Evolutionary conservation across 1,284 basidiomycete species (phyloP), one percentile per base, ranked within the genome.

Genomic region (Mrakiaceae sp.): DNA sequence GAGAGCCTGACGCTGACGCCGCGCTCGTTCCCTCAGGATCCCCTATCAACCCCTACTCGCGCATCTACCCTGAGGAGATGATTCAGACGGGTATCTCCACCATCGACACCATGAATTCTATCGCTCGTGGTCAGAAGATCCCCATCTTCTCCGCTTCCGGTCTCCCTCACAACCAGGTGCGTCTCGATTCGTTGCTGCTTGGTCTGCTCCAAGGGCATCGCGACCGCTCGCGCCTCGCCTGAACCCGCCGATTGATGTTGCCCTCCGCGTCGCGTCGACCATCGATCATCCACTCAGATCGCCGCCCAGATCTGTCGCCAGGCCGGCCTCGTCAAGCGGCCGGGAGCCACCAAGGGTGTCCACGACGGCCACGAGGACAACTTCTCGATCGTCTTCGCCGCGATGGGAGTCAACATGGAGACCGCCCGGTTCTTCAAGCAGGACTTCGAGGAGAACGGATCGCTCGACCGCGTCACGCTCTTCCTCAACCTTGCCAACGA

Each of bases 361-460:
- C 93, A 95, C 75, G 96, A 99, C 76, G 96, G 93, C 59, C 96
- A 98, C 79, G 95, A 97, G 81, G 96, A 99, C 80, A 98, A 99
- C 79, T 99, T 99, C 83, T 95, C 91, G 62, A 95, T 99, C 73
- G 96, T 98, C 63, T 99, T 98, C 75, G 96, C 93, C 63, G 96
- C 96, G 54, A 98, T 99, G 96, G 96, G 96, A 85, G 96, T 96
- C 72, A 99, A 99, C 81, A 96, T 98, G 93, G 96, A 98, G 79
- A 98, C 96, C 7, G 96, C 96, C 46, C 86, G 96, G 63, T 99
- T 98, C 83, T 99, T 99, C 87, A 95, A 96, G 79, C 91, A 97
- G 76, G 96, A 98, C 81, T 98, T 98, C 76, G 94, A 98, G 78
- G 95, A 97, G 76, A 98, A 97, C 74, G 96, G 96, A 60, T 90